phyloP scores from a whole-genome alignment of 768 basidiomycete genomes.

The Dentipellis fragilis region DNA sequence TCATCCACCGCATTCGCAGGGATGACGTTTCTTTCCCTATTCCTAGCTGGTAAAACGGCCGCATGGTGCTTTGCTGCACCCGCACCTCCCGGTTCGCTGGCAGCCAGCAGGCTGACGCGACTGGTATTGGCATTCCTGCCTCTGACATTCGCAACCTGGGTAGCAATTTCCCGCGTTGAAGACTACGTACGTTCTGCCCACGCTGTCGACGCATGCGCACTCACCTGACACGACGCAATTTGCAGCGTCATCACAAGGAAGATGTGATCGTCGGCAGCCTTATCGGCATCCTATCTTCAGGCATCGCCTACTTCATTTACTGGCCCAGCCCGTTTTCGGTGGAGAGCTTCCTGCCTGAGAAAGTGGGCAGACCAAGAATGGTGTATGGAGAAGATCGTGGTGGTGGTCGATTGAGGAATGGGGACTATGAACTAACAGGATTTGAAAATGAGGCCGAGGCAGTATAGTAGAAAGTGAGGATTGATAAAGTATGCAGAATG shows the following conservation, averaged over 20 bases:
- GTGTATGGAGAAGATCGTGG: conserved; percentile 26
- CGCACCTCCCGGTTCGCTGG: conserved; percentile 24
- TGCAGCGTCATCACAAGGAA: conserved; percentile 57
- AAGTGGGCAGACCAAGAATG: conserved; percentile 29
- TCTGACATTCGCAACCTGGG: conserved; percentile 46
- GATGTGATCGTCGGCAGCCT: conserved; percentile 56
- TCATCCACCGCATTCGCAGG: conserved; percentile 58
- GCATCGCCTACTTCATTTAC: conserved; percentile 46
- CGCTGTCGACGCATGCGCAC: conserved; percentile 3
- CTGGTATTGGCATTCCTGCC: conserved; percentile 42
- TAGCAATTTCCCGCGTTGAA: conserved; percentile 52
- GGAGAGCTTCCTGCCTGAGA: conserved; percentile 23
- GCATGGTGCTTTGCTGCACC: conserved; percentile 42
- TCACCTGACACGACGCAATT: neutral
- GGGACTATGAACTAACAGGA: conserved; percentile 39
- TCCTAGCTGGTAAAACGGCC: conserved; percentile 54
- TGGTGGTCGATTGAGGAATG: conserved; percentile 13
- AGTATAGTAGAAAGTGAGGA: conserved; percentile 24
- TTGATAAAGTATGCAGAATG: neutral
- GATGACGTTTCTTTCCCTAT: conserved; percentile 53
- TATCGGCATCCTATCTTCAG: conserved; percentile 43
- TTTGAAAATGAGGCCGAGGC: conserved; percentile 29
- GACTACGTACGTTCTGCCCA: conserved; percentile 45
- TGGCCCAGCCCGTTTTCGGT: conserved; percentile 53
- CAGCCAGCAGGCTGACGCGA: conserved; percentile 36